Evolutionary conservation across 306 rosid genomes (phyloP).

Genomic region (Ziziphus jujuba): DNA sequence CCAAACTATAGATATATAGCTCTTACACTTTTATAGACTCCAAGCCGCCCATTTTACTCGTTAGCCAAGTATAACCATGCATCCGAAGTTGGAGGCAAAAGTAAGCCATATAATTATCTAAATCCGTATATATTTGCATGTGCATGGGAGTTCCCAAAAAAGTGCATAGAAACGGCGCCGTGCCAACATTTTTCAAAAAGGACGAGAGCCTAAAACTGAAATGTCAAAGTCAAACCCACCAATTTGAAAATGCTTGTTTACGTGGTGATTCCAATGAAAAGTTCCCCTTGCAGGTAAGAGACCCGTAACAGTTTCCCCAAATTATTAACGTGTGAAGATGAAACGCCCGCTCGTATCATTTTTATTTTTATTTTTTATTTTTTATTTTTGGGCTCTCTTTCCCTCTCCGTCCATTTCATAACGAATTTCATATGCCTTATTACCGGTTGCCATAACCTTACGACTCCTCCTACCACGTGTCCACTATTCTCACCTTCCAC

Average conservation of each 20-base stretch:
- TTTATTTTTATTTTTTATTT: no score
- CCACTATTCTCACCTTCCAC: neutral
- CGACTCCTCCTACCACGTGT: constrained; percentile 42
- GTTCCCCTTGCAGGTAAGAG: neutral
- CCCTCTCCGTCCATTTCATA: neutral
- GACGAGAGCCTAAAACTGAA: neutral
- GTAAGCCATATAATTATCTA: no score
- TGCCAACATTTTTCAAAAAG: neutral
- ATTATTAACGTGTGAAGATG: constrained; percentile 20
- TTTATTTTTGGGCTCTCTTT: no score
- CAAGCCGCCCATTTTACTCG: neutral
- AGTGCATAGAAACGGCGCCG: neutral
- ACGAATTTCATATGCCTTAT: constrained; percentile 23
- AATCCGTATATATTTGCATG: neutral
- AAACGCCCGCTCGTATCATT: constrained; percentile 20
- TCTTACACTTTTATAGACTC: neutral
- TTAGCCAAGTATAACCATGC: neutral
- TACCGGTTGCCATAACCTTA: constrained; percentile 43
- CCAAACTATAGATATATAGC: no score
- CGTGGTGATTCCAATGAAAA: constrained; percentile 12
- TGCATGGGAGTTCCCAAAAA: neutral
- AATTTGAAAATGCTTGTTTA: constrained; percentile 22
- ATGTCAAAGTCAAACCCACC: constrained; percentile 20
- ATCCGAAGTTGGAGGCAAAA: neutral
- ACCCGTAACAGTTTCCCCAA: neutral